phyloP scores from a whole-genome alignment of 148 eudicot species.

The Rhododendron kiyosumense region DNA sequence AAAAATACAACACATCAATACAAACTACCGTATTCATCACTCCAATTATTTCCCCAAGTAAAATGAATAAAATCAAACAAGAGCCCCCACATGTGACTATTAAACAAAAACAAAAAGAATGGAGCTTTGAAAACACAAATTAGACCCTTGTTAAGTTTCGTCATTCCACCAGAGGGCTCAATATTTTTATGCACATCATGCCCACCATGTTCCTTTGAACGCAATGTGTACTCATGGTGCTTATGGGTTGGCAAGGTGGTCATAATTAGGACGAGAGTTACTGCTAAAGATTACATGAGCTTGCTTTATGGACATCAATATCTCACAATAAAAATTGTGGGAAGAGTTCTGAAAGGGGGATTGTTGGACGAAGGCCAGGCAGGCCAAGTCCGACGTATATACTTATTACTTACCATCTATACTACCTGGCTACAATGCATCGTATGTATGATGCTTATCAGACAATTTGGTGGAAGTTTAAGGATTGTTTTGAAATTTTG shows the following conservation, averaged over 20 bases:
- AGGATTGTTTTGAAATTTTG: too few species aligned
- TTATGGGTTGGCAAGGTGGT: neutral
- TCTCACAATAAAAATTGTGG: neutral
- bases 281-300: neutral
- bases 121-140: neutral
- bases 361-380: too few species aligned
- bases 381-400: too few species aligned
- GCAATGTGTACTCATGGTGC: neutral
- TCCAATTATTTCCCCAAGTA: neutral
- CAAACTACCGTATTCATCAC: neutral
- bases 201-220: neutral
- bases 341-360: too few species aligned
- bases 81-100: neutral
- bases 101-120: too few species aligned
- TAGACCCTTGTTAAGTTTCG: neutral
- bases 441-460: too few species aligned
- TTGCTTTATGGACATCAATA: neutral
- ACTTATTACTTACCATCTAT: too few species aligned
- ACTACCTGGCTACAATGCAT: too few species aligned
- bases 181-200: neutral
- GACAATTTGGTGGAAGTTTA: too few species aligned
- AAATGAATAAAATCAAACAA: neutral
- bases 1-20: neutral
- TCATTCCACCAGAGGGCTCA: too few species aligned
- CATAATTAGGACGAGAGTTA: too few species aligned